Evolutionary conservation across 2,329 filamentous ascomycete species (phyloP), one percentile per base, ranked within the genome.

Genomic region (Ilyonectria sp.): DNA sequence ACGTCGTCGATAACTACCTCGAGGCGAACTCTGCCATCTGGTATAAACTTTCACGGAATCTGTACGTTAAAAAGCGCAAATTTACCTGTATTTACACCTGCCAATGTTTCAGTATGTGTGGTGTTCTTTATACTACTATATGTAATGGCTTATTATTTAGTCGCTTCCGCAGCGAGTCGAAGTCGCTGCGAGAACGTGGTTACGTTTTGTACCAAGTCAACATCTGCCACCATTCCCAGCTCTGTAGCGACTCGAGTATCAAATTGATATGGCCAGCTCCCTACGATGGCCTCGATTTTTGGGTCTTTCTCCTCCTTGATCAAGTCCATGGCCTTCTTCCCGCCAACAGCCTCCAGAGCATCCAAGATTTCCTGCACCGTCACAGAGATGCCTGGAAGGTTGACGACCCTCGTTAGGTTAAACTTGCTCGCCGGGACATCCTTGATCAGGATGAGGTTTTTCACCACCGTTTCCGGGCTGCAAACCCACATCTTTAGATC

Each of bases 151-250:
- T 13, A 23, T 21, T 57, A 44, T 47, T 33, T 31, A 3, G 10
- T 31, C 8, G 47, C 15, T 2, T 2, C n/a, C 10, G 8, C 11
- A 8, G 15, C 15, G 6, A 26, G 13, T 13, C 29, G 19, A 7
- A 52, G 21, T 15, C 57, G 31, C 50, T 50, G 55, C 11, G 37
- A 54, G 15, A 74, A 75, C 4, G 69, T 70, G 29, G 67, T 67
- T 6, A 79, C 72, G 4, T 76, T 78, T 47, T 77, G 73, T 2
- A 71, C 61, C 26, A 80, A 67, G 5, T 70, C 59, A 15, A 82
- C 79, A 77, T 89, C 87, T 3, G 80, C 78, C 47, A 78, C 74
- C 71, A 89, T 85, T 0, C 87, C 87, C 62, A 92, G 75, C n/a
- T 79, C 77, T 61, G 84, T 79, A 9, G 90, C 90, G 66, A 85